Evolutionary conservation across 164 flowering plant genomes (phyloP).

Genomic region (Dillenia suffruticosa): DNA sequence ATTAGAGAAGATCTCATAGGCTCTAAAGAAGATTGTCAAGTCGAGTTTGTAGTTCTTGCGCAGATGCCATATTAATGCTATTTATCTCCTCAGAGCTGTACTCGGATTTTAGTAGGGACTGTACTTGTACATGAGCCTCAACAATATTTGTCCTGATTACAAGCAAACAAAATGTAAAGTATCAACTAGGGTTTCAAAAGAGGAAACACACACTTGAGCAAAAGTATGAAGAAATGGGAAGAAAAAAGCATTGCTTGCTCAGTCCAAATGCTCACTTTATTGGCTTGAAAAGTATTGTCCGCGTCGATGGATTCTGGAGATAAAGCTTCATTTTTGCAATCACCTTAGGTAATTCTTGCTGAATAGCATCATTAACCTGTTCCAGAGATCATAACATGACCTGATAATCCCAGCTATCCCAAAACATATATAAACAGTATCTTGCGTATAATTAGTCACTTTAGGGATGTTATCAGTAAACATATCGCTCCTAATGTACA

Average conservation of each 20-base stretch:
- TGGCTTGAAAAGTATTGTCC: slow-evolving; percentile 89
- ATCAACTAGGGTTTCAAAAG: too few relatives aligned
- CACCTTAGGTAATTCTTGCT: slow-evolving; percentile 72
- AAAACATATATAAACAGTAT: too few relatives aligned
- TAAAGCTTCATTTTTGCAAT: slow-evolving; percentile 89
- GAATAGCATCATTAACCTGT: slow-evolving; percentile 70
- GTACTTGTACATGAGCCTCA: slow-evolving; percentile 87
- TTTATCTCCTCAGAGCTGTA: slow-evolving; percentile 68
- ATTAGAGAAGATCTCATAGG: background rate
- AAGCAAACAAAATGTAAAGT: too few relatives aligned
- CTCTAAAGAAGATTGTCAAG: slow-evolving; percentile 68
- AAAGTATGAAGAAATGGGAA: too few relatives aligned
- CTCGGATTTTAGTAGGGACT: slow-evolving; percentile 58
- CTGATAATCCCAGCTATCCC: too few relatives aligned
- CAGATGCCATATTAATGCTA: slow-evolving; percentile 49
- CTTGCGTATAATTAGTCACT: too few relatives aligned
- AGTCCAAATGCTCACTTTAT: slow-evolving; percentile 60
- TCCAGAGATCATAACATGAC: slow-evolving; percentile 5
- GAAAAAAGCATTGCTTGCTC: too few relatives aligned
- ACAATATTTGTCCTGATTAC: slow-evolving; percentile 81
- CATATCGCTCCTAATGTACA: too few relatives aligned
- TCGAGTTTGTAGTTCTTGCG: slow-evolving; percentile 63
- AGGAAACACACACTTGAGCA: background rate
- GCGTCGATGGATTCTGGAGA: slow-evolving; percentile 87
- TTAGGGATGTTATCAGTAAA: too few relatives aligned